Evolutionary conservation across 2,329 filamentous ascomycete species (phyloP), one percentile per base, ranked within the genome.

Genomic region (Hirsutella minnesotensis): DNA sequence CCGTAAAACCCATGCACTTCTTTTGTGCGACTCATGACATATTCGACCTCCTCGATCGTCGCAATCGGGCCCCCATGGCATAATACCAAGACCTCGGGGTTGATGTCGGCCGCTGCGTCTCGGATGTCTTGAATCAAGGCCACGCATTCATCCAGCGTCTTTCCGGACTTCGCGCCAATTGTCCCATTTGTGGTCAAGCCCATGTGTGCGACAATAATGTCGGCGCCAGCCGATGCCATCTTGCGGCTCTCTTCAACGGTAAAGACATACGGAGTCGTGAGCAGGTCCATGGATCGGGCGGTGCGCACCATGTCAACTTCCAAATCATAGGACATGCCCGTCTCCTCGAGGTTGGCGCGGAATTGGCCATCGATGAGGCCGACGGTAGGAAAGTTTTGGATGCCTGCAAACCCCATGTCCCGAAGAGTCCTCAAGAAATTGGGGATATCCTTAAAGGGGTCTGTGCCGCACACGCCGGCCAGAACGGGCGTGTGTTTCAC

Each of bases 361-460:
- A 86, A 85, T 12, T 68, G 68, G 1, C 79, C 81, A 56, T 86
- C 81, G 30, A 85, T 79, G 19, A 86, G 62, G 0, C 81, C 81
- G 2, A 85, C 80, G 0, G 81, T 85, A 1, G 81, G 81, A 55
- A 86, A 86, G 52, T 86, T 86, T 57, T 86, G 81, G 13, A 85
- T 70, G 2, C 82, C 82, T 2, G 74, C 73, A 49, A 86, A 84
- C 0, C 81, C 81, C 15, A 82, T 58, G 1, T 69, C 68, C 43
- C 72, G 70, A 30, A 86, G 63, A 53, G 83, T 70, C 16, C 57
- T 54, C 15, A 85, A 65, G 52, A 86, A 84, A 5, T 59, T 53
- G 3, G 69, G 61, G 56, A 84, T 83, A 44, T 72, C 66, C 24
- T 77, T 69, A 60, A 84, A 83, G 0, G 81, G 82, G 47, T 86